Percentiles rank a stretch among this genome's conserved stretches.
phyloP scores from a whole-genome alignment of 345 rosid genomes.

The Geranium rotundifolium region DNA sequence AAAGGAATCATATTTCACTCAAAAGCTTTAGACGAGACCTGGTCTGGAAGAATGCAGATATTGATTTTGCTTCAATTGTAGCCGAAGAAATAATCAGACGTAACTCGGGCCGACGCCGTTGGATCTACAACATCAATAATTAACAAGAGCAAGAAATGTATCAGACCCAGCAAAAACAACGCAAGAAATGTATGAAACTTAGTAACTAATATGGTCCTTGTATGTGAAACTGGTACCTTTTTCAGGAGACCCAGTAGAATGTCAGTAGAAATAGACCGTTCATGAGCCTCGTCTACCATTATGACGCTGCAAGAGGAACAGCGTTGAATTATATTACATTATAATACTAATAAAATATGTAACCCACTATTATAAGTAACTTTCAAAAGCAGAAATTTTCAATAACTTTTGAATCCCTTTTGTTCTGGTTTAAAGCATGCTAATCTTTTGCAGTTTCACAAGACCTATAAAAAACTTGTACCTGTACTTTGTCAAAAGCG shows the following conservation, averaged over 20 bases:
- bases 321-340: neutral
- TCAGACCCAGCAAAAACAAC: neutral
- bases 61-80: constrained; percentile 85
- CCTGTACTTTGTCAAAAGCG: constrained; percentile 93
- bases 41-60: constrained; percentile 64
- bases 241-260: constrained; percentile 87
- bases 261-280: constrained; percentile 93
- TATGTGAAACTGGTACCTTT: constrained; percentile 38
- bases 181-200: neutral
- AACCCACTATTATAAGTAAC: neutral
- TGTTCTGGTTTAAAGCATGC: no score
- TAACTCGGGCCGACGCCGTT: constrained; percentile 78
- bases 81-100: constrained; percentile 90
- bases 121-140: constrained; percentile 40
- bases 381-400: no score
- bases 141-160: constrained; percentile 6
- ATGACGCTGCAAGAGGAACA: constrained; percentile 48
- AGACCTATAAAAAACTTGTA: constrained; percentile 15
- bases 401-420: no score
- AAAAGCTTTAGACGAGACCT: constrained; percentile 35
- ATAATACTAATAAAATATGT: neutral
- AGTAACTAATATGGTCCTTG: neutral
- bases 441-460: no score
- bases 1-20: neutral
- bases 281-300: constrained; percentile 99